Evolutionary conservation across 352 stramenopile genomes (phyloP), one percentile per base, ranked within the genome.

Genomic region (Phytophthora ramorum): DNA sequence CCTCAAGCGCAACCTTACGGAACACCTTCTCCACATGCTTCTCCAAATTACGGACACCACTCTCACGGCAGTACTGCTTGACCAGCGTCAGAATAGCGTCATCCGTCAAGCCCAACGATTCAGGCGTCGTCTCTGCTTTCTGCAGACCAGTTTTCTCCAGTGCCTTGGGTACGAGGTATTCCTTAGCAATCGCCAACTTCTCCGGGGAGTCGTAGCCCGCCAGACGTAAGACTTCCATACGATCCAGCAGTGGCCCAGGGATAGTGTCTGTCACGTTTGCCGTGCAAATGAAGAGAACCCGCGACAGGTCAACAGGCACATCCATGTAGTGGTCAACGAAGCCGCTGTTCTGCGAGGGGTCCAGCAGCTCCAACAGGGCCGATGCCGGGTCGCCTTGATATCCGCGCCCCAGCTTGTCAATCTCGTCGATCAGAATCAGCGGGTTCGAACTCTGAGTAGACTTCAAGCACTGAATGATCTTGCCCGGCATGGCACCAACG

Each of bases 281-380:
- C 1, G 63, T 73, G 59, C 97, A 99, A 58, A 99, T 97, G 74
- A 99, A 99, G 6, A 98, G 77, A 34, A 97, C 88, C 8, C 98
- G 97, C 60, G 92, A 99, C 6, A 99, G 87, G 81, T 99, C 98
- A 6, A 99, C 89, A 6, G 97, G 97, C 10, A 99, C 94, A 75
- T 99, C 97, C 59, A 99, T 91, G 77, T 99, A 99, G 71, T 99
- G 96, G 75, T 99, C 98, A 20, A 98, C 73, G 60, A 99, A 99
- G 2, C 77, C 84, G n/a, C 70, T 92, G 73, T 99, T 99, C 72
- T 99, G 98, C 19, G 83, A 91, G 3, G 97, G 97, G 71, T 99
- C 98, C 13, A 99, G 78, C 32, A 99, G 83, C 75, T 99, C 98
- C 16, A 99, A 77, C 9, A 99, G 66, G 5, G 97, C 97, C 40